A percentile compares a stretch with the other conserved stretches of the same genome.
Evolutionary conservation across 1,284 basidiomycete genomes (phyloP).

Genomic region (Grifola frondosa): DNA sequence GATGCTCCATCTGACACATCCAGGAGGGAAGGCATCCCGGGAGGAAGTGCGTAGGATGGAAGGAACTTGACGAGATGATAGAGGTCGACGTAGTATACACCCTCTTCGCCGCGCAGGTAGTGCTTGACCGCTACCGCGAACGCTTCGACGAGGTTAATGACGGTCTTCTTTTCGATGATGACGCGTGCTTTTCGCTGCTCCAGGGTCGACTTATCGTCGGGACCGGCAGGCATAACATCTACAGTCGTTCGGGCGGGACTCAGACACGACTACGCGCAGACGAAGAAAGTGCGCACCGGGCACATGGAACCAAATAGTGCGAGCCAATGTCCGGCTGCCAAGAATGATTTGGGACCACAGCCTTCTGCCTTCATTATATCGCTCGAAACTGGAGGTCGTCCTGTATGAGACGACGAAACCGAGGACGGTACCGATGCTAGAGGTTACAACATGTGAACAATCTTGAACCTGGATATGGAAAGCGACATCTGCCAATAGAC

Average conservation of each 20-base stretch:
- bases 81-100: slow-evolving; percentile 51
- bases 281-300: slow-evolving; percentile 37
- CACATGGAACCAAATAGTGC: slow-evolving; percentile 65
- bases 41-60: slow-evolving; percentile 61
- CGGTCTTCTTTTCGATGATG: slow-evolving; percentile 67
- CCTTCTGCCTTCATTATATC: slow-evolving; percentile 70
- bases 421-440: slow-evolving; percentile 63
- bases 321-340: slow-evolving; percentile 54
- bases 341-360: slow-evolving; percentile 71
- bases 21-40: slow-evolving; percentile 48
- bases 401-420: slow-evolving; percentile 68
- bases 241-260: slow-evolving; percentile 2
- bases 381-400: slow-evolving; percentile 75
- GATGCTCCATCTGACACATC: slow-evolving; percentile 31
- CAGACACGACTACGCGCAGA: slow-evolving; percentile 1
- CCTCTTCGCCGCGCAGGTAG: slow-evolving; percentile 63
- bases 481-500: too few species aligned
- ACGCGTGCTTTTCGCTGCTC: slow-evolving; percentile 45
- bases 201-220: slow-evolving; percentile 32
- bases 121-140: slow-evolving; percentile 53
- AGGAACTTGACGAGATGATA: slow-evolving; percentile 68
- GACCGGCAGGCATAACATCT: slow-evolving; percentile 26
- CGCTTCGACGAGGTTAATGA: slow-evolving; percentile 57
- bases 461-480: too few species aligned
- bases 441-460: too few species aligned